Percentiles rank a stretch among this genome's conserved stretches.
Conservation (phyloP, 139 green algal species). For the Micractinium conductrix region DNA sequence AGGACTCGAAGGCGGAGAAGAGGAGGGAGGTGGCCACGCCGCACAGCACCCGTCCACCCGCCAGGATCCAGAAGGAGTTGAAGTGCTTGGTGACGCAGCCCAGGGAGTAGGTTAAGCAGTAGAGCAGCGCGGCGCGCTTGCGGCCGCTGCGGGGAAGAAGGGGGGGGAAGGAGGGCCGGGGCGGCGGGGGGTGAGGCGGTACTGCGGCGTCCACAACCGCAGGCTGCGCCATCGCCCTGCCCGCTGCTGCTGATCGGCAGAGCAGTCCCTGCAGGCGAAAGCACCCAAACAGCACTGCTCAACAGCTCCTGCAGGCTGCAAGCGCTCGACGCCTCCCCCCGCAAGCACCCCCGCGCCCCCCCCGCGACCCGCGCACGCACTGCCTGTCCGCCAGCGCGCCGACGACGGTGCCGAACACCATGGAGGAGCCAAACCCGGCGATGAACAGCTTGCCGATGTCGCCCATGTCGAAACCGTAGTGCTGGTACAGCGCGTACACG, state of each 20-base stretch:
- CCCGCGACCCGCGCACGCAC: too few relatives aligned
- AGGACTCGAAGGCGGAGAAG: slow-evolving; percentile 97
- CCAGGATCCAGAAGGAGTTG: slow-evolving; percentile 86
- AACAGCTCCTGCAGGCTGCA: too few relatives aligned
- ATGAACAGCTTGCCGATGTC: slow-evolving; percentile 98
- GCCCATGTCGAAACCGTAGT: slow-evolving; percentile 87
- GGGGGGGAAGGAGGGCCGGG: background rate
- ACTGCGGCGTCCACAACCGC: too few relatives aligned
- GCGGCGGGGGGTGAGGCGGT: too few relatives aligned
- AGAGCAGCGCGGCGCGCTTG: slow-evolving; percentile 89
- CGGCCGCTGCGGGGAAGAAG: slow-evolving; percentile 70
- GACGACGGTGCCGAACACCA: slow-evolving; percentile 97
- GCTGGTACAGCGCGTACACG: slow-evolving; percentile 97
- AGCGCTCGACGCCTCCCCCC: too few relatives aligned
- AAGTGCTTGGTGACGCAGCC: slow-evolving; percentile 98
- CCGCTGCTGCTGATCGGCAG: too few relatives aligned
- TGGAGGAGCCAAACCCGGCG: slow-evolving; percentile 95
- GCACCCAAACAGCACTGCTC: too few relatives aligned
- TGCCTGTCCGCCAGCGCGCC: slow-evolving; percentile 93
- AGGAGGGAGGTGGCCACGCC: slow-evolving; percentile 97
- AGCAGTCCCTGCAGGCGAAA: too few relatives aligned
- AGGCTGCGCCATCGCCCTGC: too few relatives aligned
- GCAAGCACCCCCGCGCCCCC: too few relatives aligned
- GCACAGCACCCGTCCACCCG: slow-evolving; percentile 92
- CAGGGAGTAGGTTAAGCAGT: slow-evolving; percentile 87